These are phyloP conservation scores for Brassica cretica DNA, from an alignment of 345 rosid genomes.

Conservation along the genomic window DNA sequence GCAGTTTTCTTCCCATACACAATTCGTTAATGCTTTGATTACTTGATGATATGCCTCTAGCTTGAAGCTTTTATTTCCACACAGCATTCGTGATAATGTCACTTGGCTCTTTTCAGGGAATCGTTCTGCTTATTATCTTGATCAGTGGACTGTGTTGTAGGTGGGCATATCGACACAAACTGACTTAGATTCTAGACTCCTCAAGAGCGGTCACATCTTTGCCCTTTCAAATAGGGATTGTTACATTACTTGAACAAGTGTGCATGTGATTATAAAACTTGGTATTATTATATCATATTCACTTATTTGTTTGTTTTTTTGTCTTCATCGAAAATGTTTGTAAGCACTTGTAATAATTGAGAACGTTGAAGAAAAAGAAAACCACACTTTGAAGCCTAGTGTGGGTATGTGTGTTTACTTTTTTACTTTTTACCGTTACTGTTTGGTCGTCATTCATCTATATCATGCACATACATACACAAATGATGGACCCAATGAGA, in stretches of 20 bases:
- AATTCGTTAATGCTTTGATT: neutral
- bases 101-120: conserved; percentile 51
- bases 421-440: conserved; percentile 19
- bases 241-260: conserved; percentile 9
- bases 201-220: conserved; percentile 42
- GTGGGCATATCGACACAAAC: conserved; percentile 86
- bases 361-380: conserved; percentile 17
- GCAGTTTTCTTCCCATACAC: neutral
- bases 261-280: conserved; percentile 17
- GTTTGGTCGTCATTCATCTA: neutral
- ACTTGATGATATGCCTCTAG: neutral
- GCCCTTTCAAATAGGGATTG: conserved; percentile 22
- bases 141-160: conserved; percentile 92
- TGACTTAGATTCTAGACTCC: conserved; percentile 84
- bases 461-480: neutral
- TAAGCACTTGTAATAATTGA: conserved; percentile 21
- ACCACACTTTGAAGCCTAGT: neutral
- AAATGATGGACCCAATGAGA: conserved; percentile 11
- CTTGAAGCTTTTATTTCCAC: conserved; percentile 10
- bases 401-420: neutral
- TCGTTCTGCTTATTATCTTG: conserved; percentile 79
- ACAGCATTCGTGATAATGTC: conserved; percentile 28
- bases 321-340: conserved; percentile 24
- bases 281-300: neutral
- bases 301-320: conserved; percentile 14